phyloP scores from a whole-genome alignment of 1,284 basidiomycete genomes.

The Earliella scabrosa region DNA sequence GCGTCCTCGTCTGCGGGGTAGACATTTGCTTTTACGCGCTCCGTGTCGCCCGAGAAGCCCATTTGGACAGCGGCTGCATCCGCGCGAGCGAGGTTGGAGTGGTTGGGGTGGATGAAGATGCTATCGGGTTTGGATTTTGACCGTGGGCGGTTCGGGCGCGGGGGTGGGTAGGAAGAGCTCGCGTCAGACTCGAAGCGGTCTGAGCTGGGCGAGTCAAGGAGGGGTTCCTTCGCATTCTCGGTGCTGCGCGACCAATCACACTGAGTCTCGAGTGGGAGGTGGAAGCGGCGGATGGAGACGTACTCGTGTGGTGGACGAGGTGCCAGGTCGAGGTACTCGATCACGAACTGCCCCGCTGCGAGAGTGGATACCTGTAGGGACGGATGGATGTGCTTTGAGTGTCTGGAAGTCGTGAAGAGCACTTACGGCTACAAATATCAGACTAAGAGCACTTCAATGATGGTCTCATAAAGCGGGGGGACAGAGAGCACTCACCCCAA shows the following conservation, averaged over 20 bases:
- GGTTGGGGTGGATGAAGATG: constrained; percentile 63
- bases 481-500: constrained; percentile 53
- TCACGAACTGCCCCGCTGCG: constrained; percentile 56
- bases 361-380: constrained; percentile 45
- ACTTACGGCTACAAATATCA: constrained; percentile 60
- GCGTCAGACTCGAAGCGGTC: constrained; percentile 18
- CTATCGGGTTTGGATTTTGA: constrained; percentile 57
- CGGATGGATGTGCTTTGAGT: background rate
- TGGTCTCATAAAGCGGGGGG: background rate
- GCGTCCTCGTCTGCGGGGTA: constrained; percentile 34
- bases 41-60: constrained; percentile 50
- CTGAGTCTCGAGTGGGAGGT: background rate
- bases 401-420: background rate
- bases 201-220: constrained; percentile 36
- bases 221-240: constrained; percentile 39
- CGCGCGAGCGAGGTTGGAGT: constrained; percentile 66
- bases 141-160: constrained; percentile 39
- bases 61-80: constrained; percentile 60
- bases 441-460: constrained; percentile 35
- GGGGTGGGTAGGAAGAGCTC: constrained; percentile 21
- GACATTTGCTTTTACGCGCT: constrained; percentile 40
- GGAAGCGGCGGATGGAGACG: constrained; percentile 3
- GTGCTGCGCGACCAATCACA: constrained; percentile 21
- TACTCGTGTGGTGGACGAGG: constrained; percentile 17
- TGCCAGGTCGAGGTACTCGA: constrained; percentile 47